These are phyloP conservation scores for Starmerella ratchasimensis DNA, from an alignment of 805 yeast species.

Conservation along the genomic window DNA sequence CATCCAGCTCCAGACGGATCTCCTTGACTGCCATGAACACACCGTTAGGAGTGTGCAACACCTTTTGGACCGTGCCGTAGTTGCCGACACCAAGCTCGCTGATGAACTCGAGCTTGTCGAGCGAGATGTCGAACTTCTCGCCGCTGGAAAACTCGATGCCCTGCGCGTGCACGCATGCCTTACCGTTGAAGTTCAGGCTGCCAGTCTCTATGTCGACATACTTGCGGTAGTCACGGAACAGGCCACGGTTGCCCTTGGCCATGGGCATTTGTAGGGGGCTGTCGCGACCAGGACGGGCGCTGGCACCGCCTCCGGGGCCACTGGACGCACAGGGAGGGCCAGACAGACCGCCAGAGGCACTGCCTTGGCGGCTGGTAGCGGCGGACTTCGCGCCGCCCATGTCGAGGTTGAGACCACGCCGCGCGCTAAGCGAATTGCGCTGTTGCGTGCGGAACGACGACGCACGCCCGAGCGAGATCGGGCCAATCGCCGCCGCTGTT, in stretches of 20 bases:
- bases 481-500: conserved; percentile 11
- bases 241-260: conserved; percentile 13
- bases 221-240: conserved; percentile 73
- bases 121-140: conserved; percentile 67
- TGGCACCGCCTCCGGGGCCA: neutral
- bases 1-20: conserved; percentile 83
- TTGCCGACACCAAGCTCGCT: conserved; percentile 92
- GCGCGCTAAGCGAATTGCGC: conserved; percentile 23
- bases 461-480: conserved; percentile 13
- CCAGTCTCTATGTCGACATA: conserved; percentile 89
- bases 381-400: conserved; percentile 5
- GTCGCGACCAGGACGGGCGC: neutral
- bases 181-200: conserved; percentile 80
- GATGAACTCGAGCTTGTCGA: conserved; percentile 56
- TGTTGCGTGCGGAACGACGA: conserved; percentile 15
- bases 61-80: conserved; percentile 91
- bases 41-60: conserved; percentile 81
- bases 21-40: conserved; percentile 96
- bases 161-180: conserved; percentile 78
- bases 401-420: conserved; percentile 27
- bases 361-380: neutral
- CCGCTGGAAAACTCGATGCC: conserved; percentile 90
- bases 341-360: neutral
- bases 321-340: neutral
- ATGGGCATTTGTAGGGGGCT: conserved; percentile 11